These are phyloP conservation scores for Mycena maculata DNA, from an alignment of 768 basidiomycete species.

Conservation along the genomic window DNA sequence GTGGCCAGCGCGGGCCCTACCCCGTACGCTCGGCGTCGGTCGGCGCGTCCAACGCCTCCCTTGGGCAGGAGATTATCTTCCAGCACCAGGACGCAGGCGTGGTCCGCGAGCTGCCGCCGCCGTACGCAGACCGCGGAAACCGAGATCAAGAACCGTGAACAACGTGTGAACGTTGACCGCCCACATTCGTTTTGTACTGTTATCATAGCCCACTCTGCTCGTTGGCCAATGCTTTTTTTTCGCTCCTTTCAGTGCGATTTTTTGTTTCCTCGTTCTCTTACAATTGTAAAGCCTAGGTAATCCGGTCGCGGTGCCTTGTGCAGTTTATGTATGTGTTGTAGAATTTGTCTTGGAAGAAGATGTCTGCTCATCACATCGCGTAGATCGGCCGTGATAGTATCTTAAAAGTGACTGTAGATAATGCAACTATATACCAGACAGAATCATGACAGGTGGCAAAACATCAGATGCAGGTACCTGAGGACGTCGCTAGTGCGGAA, in stretches of 20 bases:
- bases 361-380: background rate
- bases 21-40: constrained; percentile 31
- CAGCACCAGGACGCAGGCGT: constrained; percentile 51
- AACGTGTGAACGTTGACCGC: background rate
- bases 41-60: constrained; percentile 4
- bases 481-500: no score
- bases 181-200: constrained; percentile 14
- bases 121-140: constrained; percentile 41
- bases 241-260: background rate
- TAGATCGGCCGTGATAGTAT: no score
- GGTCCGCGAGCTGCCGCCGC: constrained; percentile 51
- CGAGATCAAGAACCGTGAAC: constrained; percentile 2
- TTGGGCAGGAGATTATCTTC: constrained; percentile 42
- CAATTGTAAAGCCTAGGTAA: constrained; percentile 16
- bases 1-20: background rate
- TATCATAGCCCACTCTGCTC: background rate
- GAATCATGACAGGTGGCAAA: no score
- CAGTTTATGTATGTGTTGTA: no score
- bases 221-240: constrained; percentile 4
- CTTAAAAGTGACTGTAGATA: no score
- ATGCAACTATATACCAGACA: no score
- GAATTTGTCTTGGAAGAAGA: background rate
- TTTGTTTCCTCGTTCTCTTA: background rate
- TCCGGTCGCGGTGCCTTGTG: background rate
- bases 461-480: no score